Conservation (phyloP, 2,329 filamentous ascomycete genomes). For the Alternaria infectoria region DNA sequence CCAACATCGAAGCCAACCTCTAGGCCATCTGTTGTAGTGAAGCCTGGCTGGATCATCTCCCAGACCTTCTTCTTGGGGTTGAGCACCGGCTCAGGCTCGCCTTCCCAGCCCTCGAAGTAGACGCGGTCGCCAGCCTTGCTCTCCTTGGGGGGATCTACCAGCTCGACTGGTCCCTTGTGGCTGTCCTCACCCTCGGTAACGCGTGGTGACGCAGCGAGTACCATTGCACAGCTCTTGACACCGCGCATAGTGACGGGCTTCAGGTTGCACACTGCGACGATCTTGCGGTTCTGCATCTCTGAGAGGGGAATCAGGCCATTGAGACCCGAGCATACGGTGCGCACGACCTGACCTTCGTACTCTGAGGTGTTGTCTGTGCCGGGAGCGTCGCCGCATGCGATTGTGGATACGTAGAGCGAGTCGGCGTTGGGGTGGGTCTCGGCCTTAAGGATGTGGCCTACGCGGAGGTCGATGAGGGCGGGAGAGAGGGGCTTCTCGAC, state of each 20-base stretch:
- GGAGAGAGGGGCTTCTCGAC: slow-evolving; percentile 80
- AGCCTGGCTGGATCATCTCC: slow-evolving; percentile 95
- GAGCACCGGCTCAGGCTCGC: slow-evolving; percentile 87
- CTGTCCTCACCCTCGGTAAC: slow-evolving; percentile 81
- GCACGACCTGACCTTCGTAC: slow-evolving; percentile 87
- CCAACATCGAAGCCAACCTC: slow-evolving; percentile 87
- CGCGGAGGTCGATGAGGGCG: slow-evolving; percentile 87
- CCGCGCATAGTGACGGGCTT: slow-evolving; percentile 99
- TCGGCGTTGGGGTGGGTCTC: slow-evolving; percentile 96
- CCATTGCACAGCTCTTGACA: slow-evolving; percentile 83
- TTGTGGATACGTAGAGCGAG: slow-evolving; percentile 92
- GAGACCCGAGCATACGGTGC: slow-evolving; percentile 95
- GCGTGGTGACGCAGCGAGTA: slow-evolving; percentile 89
- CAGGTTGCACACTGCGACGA: slow-evolving; percentile 94
- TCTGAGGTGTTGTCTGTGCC: slow-evolving; percentile 88
- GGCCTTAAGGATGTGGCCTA: slow-evolving; percentile 96
- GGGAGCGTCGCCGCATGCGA: slow-evolving; percentile 87
- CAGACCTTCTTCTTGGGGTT: slow-evolving; percentile 99
- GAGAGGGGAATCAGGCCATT: slow-evolving; percentile 91
- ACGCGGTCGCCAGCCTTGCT: slow-evolving; percentile 85
- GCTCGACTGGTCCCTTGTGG: slow-evolving; percentile 89
- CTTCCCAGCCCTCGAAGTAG: slow-evolving; percentile 92
- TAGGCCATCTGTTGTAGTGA: slow-evolving; percentile 81
- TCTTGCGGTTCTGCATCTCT: slow-evolving; percentile 96
- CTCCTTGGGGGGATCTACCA: slow-evolving; percentile 81